Base-by-base conservation (phyloP, 2,329 filamentous ascomycete species). In the Aspergillus persii region DNA sequence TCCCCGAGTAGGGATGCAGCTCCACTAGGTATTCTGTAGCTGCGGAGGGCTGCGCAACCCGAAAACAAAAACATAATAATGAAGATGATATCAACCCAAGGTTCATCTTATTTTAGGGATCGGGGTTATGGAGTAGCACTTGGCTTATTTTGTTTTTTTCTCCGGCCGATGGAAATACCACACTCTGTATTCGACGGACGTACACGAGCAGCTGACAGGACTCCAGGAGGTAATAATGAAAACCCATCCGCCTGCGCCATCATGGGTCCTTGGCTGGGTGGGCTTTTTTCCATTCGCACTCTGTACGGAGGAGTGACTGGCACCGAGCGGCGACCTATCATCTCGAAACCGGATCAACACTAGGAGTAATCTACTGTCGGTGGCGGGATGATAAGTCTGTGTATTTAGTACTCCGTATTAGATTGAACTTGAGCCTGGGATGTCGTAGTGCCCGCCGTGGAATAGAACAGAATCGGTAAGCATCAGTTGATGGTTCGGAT, bases 321-420 rank as follows among this genome's bases (percentile, higher is more conserved):
- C 33, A 50, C 36, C 39, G 29, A 58, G 41, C 46, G 56, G 46
- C 36, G 46, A 27, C 50, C 44, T 54, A 50, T 47, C 52, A 54
- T 46, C 47, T 58, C 52, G 46, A 58, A 53, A 58, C 56, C 30
- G 46, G 56, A 53, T 58, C 56, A 58, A 52, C 56, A 53, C 31
- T 8, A 23, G 29, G 39, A 26, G 29, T 33, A 48, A 53, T 23
- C 27, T 36, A 48, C 27, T 27, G n/a, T 8, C 15, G 23, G 56
- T 48, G 27, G 56, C 52, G 47, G 39, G 30, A 49, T 53, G 39
- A 47, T 36, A 31, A 51, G 26, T 50, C 18, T 23, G 18, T 23
- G 18, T 23, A 23, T 23, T 23, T 23, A 23, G 18, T 23, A 2
- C 18, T 23, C 18, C 1, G 52, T 33, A 51, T 36, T 50, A 41